Conservation (phyloP, 108 stramenopile species). For the Cyclotella distinguenda region DNA sequence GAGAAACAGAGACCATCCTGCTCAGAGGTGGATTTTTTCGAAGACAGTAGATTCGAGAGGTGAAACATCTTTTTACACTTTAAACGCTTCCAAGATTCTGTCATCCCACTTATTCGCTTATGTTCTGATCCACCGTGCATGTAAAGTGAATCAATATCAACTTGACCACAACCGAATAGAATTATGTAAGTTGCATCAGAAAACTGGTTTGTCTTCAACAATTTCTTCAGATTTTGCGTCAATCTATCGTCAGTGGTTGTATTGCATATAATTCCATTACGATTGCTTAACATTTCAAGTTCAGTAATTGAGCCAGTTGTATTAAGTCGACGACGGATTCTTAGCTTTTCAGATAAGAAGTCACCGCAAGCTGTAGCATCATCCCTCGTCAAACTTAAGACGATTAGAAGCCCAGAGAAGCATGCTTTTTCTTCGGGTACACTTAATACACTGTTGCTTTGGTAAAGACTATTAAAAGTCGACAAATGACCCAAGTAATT, state of each 20-base stretch:
- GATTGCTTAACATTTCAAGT: background rate
- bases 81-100: constrained; percentile 30
- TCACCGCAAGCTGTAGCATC: background rate
- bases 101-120: constrained; percentile 31
- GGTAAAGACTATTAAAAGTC: constrained; percentile 4
- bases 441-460: background rate
- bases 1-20: background rate
- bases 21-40: background rate
- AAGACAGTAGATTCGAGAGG: constrained; percentile 13
- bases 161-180: constrained; percentile 37
- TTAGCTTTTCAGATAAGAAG: constrained; percentile 3
- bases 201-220: constrained; percentile 19
- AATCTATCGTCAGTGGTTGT: background rate
- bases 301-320: constrained; percentile 5
- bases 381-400: constrained; percentile 2
- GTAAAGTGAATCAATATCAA: constrained; percentile 22
- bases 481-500: constrained; percentile 5
- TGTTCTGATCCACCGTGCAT: background rate
- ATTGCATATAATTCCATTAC: constrained; percentile 3
- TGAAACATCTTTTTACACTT: constrained; percentile 34
- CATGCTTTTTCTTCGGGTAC: background rate
- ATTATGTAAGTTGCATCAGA: constrained; percentile 38
- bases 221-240: constrained; percentile 3
- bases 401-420: background rate
- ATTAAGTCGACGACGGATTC: background rate